Evolutionary conservation across 2,329 filamentous ascomycete species (phyloP).

Genomic region (Colletotrichum tanaceti): DNA sequence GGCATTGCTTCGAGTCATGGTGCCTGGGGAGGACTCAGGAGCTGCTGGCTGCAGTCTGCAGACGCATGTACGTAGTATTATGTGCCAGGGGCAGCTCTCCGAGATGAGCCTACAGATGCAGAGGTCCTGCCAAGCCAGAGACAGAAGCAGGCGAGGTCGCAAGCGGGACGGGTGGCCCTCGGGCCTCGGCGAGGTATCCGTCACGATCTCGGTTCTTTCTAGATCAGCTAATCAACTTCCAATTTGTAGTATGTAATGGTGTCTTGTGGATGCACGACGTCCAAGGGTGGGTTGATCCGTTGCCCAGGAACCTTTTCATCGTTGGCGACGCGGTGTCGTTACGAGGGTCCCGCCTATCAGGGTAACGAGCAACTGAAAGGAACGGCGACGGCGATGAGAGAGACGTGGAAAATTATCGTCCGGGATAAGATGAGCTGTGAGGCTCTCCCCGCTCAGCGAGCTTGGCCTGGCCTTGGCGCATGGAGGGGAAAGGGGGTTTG

Average conservation of each 20-base stretch:
- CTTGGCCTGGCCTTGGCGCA: slow-evolving; percentile 30
- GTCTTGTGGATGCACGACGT: neutral
- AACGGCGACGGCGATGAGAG: slow-evolving; percentile 5
- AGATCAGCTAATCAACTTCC: neutral
- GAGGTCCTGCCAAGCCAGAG: neutral
- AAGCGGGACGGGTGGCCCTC: too few relatives aligned
- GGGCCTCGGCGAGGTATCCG: too few relatives aligned
- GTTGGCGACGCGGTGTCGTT: neutral
- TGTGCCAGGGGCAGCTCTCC: slow-evolving; percentile 6
- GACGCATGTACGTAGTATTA: neutral
- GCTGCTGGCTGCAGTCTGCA: too few relatives aligned
- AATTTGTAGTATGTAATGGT: neutral
- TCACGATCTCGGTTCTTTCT: neutral
- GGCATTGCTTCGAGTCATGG: neutral
- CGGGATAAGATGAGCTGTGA: slow-evolving; percentile 26
- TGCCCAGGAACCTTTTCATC: neutral
- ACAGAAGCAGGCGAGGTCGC: neutral
- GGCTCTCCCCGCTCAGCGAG: slow-evolving; percentile 26
- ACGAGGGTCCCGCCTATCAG: slow-evolving; percentile 1
- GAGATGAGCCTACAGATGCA: slow-evolving; percentile 1
- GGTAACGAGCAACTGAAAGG: too few relatives aligned
- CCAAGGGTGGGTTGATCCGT: neutral
- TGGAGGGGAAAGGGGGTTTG: neutral
- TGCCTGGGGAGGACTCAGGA: slow-evolving; percentile 4
- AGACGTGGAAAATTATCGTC: slow-evolving; percentile 39